A percentile compares a stretch with the other conserved stretches of the same genome.
Evolutionary conservation across 2,329 filamentous ascomycete genomes (phyloP).

Genomic region (Claviceps sp.): DNA sequence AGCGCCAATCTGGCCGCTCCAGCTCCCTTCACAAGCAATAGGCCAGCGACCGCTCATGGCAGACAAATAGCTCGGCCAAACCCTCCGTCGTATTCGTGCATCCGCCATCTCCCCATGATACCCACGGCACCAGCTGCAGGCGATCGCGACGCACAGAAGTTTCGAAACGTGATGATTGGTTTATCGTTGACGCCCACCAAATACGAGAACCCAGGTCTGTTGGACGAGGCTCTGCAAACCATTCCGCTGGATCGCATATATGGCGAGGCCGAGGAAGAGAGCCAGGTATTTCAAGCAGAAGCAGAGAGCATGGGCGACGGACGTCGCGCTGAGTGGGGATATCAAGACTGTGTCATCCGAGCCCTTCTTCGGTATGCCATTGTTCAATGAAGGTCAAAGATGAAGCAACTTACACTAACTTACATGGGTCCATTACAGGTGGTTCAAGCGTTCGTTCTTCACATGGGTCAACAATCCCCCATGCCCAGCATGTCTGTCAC

Average conservation of each 20-base stretch:
- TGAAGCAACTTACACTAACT: slow-evolving; percentile 8
- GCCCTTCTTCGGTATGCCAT: slow-evolving; percentile 62
- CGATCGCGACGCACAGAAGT: slow-evolving; percentile 58
- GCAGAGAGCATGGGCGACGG: slow-evolving; percentile 76
- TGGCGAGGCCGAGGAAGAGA: slow-evolving; percentile 85
- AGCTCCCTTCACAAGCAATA: slow-evolving; percentile 24
- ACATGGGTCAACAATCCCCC: slow-evolving; percentile 92
- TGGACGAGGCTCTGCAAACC: slow-evolving; percentile 79
- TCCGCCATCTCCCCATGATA: slow-evolving; percentile 38
- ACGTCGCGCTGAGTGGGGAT: slow-evolving; percentile 79
- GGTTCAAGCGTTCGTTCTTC: slow-evolving; percentile 95
- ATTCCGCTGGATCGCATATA: slow-evolving; percentile 89
- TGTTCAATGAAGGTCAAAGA: neutral
- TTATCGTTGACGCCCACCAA: slow-evolving; percentile 80
- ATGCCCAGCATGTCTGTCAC: slow-evolving; percentile 68
- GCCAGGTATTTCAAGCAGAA: slow-evolving; percentile 73
- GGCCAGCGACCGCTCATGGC: slow-evolving; percentile 34
- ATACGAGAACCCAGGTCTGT: slow-evolving; percentile 88
- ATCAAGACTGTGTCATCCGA: slow-evolving; percentile 90
- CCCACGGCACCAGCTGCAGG: slow-evolving; percentile 57
- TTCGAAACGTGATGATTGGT: slow-evolving; percentile 70
- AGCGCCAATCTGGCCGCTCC: slow-evolving; percentile 31
- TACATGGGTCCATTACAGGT: slow-evolving; percentile 24
- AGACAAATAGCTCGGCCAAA: slow-evolving; percentile 16
- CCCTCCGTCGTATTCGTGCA: slow-evolving; percentile 33